phyloP scores from a whole-genome alignment of 352 stramenopile genomes.

The Globisporangium abappressorium region DNA sequence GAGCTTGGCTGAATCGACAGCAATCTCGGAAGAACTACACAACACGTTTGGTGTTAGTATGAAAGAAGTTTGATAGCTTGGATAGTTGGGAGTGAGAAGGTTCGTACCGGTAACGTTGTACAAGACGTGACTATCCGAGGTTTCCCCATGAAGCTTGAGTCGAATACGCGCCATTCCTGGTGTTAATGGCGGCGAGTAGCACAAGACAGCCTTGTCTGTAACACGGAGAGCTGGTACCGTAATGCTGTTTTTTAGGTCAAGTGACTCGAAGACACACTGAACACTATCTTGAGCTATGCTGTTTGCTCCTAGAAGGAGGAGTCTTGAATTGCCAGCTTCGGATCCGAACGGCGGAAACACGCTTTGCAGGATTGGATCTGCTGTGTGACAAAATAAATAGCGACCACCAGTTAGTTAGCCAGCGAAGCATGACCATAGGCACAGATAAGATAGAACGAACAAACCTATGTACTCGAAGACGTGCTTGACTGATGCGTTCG shows the following conservation, averaged over 20 bases:
- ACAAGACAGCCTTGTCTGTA: constrained; percentile 4
- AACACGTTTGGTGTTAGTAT: neutral
- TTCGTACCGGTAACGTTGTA: constrained; percentile 12
- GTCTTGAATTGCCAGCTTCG: neutral
- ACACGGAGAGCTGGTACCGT: constrained; percentile 7
- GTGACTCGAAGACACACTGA: constrained; percentile 12
- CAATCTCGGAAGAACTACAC: constrained; percentile 13
- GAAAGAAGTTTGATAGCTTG: neutral
- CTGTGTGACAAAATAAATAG: neutral
- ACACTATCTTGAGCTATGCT: constrained; percentile 8
- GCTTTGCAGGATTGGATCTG: constrained; percentile 8
- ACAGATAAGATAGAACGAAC: neutral
- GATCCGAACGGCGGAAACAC: constrained; percentile 14
- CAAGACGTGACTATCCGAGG: neutral
- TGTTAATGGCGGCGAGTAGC: constrained; percentile 4
- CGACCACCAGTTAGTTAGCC: neutral
- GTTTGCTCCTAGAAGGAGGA: constrained; percentile 9
- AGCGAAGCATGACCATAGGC: neutral
- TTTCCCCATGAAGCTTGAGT: constrained; percentile 4
- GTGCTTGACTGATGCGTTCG: neutral
- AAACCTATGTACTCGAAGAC: constrained; percentile 18
- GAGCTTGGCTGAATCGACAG: constrained; percentile 6
- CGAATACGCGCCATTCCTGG: constrained; percentile 4
- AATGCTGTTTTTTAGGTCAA: neutral
- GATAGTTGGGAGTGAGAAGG: neutral